Evolutionary conservation across 768 basidiomycete species (phyloP).

Genomic region (Termitomyces sp.): DNA sequence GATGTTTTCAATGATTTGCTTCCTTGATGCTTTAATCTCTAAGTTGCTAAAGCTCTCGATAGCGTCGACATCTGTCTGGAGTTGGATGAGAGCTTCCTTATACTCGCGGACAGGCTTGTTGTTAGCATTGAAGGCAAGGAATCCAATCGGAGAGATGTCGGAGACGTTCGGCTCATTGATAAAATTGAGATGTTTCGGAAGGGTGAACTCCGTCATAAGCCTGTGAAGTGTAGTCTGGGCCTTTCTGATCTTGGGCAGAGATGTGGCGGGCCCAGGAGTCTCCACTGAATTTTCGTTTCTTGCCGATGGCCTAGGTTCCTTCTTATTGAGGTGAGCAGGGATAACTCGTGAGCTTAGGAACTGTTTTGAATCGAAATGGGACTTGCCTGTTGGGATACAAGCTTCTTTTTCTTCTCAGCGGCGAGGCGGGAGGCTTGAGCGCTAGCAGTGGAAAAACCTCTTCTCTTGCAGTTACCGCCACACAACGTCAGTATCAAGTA

Average conservation of each 20-base stretch:
- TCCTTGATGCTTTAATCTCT: not conserved
- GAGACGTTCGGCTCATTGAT: not conserved
- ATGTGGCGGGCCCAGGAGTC: not conserved
- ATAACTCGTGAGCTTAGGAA: not conserved
- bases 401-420: not conserved
- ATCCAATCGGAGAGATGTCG: not conserved
- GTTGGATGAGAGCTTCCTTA: constrained; percentile 2
- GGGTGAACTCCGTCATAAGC: not conserved
- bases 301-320: not conserved
- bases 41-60: not conserved
- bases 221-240: not conserved
- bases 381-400: not conserved
- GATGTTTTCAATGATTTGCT: not conserved
- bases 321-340: not conserved
- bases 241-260: not conserved
- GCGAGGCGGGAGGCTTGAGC: constrained; percentile 1
- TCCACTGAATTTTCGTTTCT: not conserved
- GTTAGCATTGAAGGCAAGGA: not conserved
- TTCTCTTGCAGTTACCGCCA: not conserved
- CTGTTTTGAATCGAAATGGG: not conserved
- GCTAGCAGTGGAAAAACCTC: constrained; percentile 1
- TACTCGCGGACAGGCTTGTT: constrained; percentile 1
- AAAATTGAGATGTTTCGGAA: constrained; percentile 1
- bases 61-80: constrained; percentile 2
- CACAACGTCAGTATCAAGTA: not conserved